Evolutionary conservation across 73 alveolate genomes (phyloP).

Genomic region (Stentor roeselii): DNA sequence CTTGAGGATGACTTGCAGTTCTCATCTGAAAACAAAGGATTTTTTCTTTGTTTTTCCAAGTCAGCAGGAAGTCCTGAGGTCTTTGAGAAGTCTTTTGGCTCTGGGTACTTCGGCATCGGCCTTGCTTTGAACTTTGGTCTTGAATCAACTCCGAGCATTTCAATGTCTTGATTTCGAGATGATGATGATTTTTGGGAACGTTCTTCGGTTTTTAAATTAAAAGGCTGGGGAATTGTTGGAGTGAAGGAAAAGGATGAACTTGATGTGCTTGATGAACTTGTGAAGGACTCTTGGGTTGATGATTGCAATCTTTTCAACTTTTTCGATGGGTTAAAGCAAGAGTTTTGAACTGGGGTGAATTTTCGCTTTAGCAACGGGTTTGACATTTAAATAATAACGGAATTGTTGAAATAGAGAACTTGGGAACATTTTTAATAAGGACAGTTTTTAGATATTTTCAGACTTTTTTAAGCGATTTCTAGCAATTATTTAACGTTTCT

Average conservation of each 20-base stretch:
- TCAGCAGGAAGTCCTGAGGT: background rate
- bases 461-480: too few species aligned
- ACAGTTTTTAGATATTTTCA: too few species aligned
- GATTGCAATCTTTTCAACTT: background rate
- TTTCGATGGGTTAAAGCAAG: background rate
- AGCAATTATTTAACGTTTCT: too few species aligned
- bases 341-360: background rate
- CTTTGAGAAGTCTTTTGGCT: background rate
- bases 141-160: background rate
- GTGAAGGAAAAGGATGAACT: background rate
- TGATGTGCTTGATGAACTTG: background rate
- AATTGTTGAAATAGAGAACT: too few species aligned
- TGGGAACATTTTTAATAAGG: too few species aligned
- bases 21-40: background rate
- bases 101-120: constrained; percentile 24
- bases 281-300: background rate
- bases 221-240: constrained; percentile 1
- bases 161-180: background rate
- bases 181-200: background rate
- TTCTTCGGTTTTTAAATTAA: background rate
- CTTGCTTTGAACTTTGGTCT: constrained; percentile 20
- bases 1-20: background rate
- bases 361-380: background rate
- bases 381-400: constrained; percentile 7
- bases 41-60: background rate